A percentile compares a stretch with the other conserved stretches of the same genome.
Evolutionary conservation across 2,329 filamentous ascomycete genomes (phyloP).

Genomic region (Diplodia seriata): DNA sequence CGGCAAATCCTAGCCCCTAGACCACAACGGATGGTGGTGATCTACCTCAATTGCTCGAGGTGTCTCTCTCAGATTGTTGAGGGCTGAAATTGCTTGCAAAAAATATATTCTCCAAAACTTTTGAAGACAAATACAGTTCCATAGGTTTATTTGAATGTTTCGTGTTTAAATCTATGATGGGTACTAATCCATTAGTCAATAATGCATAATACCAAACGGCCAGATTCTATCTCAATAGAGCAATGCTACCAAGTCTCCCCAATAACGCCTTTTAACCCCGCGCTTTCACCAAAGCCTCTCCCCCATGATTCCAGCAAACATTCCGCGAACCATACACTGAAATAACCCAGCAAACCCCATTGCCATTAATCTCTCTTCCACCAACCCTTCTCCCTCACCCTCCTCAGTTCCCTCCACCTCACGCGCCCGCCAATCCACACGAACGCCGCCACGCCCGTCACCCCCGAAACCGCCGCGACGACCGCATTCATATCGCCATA

Average conservation of each 20-base stretch:
- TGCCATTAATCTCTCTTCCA: neutral
- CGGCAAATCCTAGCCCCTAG: slow-evolving; percentile 19
- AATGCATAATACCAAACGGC: neutral
- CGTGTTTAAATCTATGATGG: too few relatives aligned
- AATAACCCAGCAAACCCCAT: neutral
- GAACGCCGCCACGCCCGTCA: slow-evolving; percentile 50
- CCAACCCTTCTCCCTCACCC: neutral
- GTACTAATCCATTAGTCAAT: neutral
- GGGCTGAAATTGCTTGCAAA: neutral
- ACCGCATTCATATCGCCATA: slow-evolving; percentile 66
- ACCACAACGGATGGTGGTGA: slow-evolving; percentile 15
- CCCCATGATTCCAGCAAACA: too few relatives aligned
- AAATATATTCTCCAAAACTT: neutral
- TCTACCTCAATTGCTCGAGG: slow-evolving; percentile 2
- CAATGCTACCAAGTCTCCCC: neutral
- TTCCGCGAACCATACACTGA: neutral
- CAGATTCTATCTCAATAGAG: neutral
- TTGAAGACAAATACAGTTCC: too few relatives aligned
- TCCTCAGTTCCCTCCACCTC: slow-evolving; percentile 3
- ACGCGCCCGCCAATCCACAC: slow-evolving; percentile 25
- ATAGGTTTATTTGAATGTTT: neutral
- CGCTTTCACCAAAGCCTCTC: neutral
- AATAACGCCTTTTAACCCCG: neutral
- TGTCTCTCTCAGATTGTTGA: neutral
- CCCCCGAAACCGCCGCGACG: slow-evolving; percentile 52